phyloP scores from a whole-genome alignment of 2,329 filamentous ascomycete species.

The Claviceps humidiphila region DNA sequence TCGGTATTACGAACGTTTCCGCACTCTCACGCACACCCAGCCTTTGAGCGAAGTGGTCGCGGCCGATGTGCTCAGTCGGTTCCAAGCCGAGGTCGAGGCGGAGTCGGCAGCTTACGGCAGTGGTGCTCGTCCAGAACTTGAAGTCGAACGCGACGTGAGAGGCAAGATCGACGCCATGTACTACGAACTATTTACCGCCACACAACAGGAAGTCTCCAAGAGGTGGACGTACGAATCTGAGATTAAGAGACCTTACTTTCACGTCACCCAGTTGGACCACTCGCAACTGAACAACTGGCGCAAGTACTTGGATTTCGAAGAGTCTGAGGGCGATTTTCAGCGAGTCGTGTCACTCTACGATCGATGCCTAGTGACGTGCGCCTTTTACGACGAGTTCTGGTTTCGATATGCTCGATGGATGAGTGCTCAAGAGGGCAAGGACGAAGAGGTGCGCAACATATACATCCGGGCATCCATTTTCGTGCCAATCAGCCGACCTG shows the following conservation, averaged over 20 bases:
- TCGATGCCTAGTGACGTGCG: slow-evolving; percentile 81
- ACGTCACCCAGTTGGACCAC: slow-evolving; percentile 84
- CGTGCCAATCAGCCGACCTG: slow-evolving; percentile 74
- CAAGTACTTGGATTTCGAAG: slow-evolving; percentile 94
- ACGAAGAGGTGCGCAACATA: slow-evolving; percentile 83
- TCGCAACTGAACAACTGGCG: slow-evolving; percentile 80
- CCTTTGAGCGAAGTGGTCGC: slow-evolving; percentile 63
- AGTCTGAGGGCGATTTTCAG: slow-evolving; percentile 63
- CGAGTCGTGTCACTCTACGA: slow-evolving; percentile 81
- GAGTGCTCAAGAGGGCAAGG: slow-evolving; percentile 63
- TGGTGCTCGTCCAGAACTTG: slow-evolving; percentile 52
- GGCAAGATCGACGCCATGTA: slow-evolving; percentile 68
- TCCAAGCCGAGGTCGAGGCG: slow-evolving; percentile 58
- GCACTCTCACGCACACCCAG: slow-evolving; percentile 57
- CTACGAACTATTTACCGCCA: slow-evolving; percentile 66
- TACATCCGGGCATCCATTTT: slow-evolving; percentile 83
- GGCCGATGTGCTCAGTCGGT: slow-evolving; percentile 50
- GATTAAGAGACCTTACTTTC: slow-evolving; percentile 93
- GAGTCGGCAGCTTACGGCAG: slow-evolving; percentile 42
- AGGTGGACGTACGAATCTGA: slow-evolving; percentile 92
- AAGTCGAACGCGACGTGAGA: slow-evolving; percentile 73
- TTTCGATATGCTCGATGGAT: slow-evolving; percentile 95
- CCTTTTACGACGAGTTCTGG: slow-evolving; percentile 97
- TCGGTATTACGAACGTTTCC: slow-evolving; percentile 86
- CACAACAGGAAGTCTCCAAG: slow-evolving; percentile 78